Base-by-base conservation (phyloP, 371 early-diverging fungal genomes). In the Parasitella parasitica region DNA sequence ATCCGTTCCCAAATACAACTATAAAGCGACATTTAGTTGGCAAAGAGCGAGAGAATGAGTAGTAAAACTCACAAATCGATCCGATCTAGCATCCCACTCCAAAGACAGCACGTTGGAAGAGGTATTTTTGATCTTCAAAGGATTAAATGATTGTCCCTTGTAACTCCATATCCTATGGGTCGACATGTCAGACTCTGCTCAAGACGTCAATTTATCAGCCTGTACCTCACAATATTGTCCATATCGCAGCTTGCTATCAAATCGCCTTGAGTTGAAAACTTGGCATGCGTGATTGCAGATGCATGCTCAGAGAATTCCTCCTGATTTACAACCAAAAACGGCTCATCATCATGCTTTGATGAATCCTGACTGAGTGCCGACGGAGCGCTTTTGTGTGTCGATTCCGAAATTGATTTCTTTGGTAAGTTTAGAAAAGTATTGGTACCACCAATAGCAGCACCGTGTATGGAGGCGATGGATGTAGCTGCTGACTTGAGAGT, bases 211-310 rank as follows among this genome's bases (percentile, higher is more conserved):
- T n/a, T n/a, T n/a, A n/a, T n/a, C 4, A 38, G 3, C 38, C 38
- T 38, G 61, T 80, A 78, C 78, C 82, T 71, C 22, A 85, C 82
- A 67, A 85, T 83, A 57, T 84, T 85, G 61, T 88, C 88, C 66
- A 83, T 80, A 67, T 88, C 88, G 59, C 86, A 86, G 59, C 88
- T 88, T 26, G 86, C 85, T 52, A 88, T 85, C 54, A 83, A 54
- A 35, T 77, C 81, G 0, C 86, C 88, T 54, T 83, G 78, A 32
- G 70, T 76, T 0, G 88, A 88, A 35, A 86, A 86, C 41, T 76
- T 79, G 18, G 86, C 86, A 43, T 82, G 82, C 0, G 84, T 81
- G 30, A 88, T 85, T 1, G 86, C 86, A 0, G 86, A 85, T 1
- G 83, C 80, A 64, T 88, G 86, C 49, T 86, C 86, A 28, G 81